A percentile compares a stretch with the other conserved stretches of the same genome.
These are phyloP conservation scores for Vararia minispora DNA, from an alignment of 768 basidiomycete genomes.

Conservation along the genomic window DNA sequence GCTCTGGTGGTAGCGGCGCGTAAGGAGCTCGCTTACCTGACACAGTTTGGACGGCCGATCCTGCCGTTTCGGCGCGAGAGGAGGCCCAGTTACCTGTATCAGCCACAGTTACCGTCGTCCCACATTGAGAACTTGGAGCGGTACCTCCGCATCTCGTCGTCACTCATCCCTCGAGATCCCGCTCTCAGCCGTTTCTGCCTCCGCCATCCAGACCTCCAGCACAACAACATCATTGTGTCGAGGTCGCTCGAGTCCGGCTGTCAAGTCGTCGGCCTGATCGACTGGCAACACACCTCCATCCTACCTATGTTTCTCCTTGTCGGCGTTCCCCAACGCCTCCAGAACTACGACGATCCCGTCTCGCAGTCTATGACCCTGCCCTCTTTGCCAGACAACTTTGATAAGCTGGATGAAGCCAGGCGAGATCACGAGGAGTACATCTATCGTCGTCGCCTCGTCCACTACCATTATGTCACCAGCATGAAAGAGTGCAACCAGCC, in stretches of 20 bases:
- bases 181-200: constrained; percentile 33
- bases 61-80: constrained; percentile 30
- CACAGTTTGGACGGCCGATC: constrained; percentile 36
- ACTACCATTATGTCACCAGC: constrained; percentile 36
- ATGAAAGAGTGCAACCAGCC: constrained; percentile 33
- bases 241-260: constrained; percentile 31
- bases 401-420: constrained; percentile 29
- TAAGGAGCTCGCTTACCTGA: constrained; percentile 39
- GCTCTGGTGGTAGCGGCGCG: constrained; percentile 29
- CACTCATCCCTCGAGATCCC: constrained; percentile 30
- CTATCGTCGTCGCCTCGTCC: constrained; percentile 36
- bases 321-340: constrained; percentile 30
- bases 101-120: constrained; percentile 29
- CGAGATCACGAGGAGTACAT: constrained; percentile 21
- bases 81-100: constrained; percentile 34
- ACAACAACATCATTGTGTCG: constrained; percentile 36
- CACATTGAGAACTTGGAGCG: constrained; percentile 38
- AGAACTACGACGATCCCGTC: constrained; percentile 34
- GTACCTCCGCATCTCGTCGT: constrained; percentile 37
- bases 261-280: constrained; percentile 32
- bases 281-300: constrained; percentile 48
- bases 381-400: constrained; percentile 30
- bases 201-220: constrained; percentile 33
- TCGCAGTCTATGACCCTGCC: constrained; percentile 29
- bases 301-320: constrained; percentile 40